Evolutionary conservation across 176 grass and related monocot species (phyloP), one percentile per base, ranked within the genome.

Genomic region (Zizania latifolia): DNA sequence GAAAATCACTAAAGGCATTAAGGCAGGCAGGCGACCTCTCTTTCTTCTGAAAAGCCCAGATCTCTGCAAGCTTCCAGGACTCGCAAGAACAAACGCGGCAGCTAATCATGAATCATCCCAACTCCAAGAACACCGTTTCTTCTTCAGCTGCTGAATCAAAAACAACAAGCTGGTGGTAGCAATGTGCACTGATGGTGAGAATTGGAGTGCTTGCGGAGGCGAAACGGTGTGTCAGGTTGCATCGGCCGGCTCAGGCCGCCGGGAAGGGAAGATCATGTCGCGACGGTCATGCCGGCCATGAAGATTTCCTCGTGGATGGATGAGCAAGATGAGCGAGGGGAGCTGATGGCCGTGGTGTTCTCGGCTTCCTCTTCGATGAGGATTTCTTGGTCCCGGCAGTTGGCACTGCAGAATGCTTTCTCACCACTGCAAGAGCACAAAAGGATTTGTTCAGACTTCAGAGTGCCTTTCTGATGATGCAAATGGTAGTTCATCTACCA

Each of bases 351-450:
- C 7, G 53, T 65, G 33, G 38, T 68, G 35, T 95, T 92, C 84
- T 92, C 85, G 3, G 70, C 76, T 53, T 92, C 85, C 78, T 92
- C 92, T 15, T 95, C 92, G 28, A 83, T 73, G 67, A 78, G 65
- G 80, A 94, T 94, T 83, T 92, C 82, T 23, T 92, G 58, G 70
- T 95, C 89, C 3, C 96, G 86, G 89, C 96, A 99, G 38, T 8
- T 57, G 28, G 48, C 38, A 66, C 89, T 92, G 84, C 92, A 99
- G 76, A 94, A 92, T 71, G 87, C 86, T 58, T 99, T 99, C 82
- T 99, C 89, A 0, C 89, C 89, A 35, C 96, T 99, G 85, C 78
- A 90, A 58, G 3, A 33, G 8, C 8, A 58, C 21, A 55, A 27
- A 22, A 2, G 4, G 44, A 54, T 68, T 22, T 29, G 50, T 58